Evolutionary conservation across 2,329 filamentous ascomycete species (phyloP).

Genomic region (Botrytis aclada): DNA sequence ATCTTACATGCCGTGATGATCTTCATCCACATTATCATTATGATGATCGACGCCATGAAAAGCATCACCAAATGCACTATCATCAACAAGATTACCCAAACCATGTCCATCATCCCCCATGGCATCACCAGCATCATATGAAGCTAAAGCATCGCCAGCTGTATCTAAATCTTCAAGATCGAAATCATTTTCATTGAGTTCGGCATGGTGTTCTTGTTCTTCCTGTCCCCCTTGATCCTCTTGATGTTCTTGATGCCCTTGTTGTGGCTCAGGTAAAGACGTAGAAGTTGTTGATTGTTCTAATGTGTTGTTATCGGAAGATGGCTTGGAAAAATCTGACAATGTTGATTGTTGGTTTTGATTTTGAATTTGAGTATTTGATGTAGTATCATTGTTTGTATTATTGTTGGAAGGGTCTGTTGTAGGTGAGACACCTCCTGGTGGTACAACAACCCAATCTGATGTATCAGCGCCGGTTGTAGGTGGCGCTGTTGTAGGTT

Average conservation of each 20-base stretch:
- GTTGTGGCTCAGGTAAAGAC: conserved; percentile 16
- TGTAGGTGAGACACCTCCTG: conserved; percentile 49
- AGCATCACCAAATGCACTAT: conserved; percentile 80
- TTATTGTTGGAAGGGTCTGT: conserved; percentile 16
- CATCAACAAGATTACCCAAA: conserved; percentile 62
- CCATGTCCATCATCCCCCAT: conserved; percentile 49
- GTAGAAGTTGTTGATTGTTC: conserved; percentile 3
- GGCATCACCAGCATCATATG: conserved; percentile 55
- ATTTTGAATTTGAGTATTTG: not conserved
- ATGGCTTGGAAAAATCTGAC: conserved; percentile 3
- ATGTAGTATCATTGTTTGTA: not conserved
- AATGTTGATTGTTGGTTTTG: not conserved
- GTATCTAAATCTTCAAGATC: conserved; percentile 65
- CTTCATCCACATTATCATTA: conserved; percentile 23
- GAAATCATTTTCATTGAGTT: conserved; percentile 55
- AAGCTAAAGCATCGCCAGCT: conserved; percentile 67
- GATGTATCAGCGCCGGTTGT: conserved; percentile 49
- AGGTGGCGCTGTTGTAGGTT: conserved; percentile 12
- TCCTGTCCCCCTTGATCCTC: conserved; percentile 22
- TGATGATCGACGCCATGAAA: conserved; percentile 60
- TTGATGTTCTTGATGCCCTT: not conserved
- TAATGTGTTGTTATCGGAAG: conserved; percentile 12
- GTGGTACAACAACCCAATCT: conserved; percentile 75
- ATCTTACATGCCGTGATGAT: conserved; percentile 23
- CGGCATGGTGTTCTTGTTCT: conserved; percentile 31